Percentiles rank a stretch among this genome's conserved stretches.
Conservation (phyloP, 1,284 basidiomycete species). For the Cutaneotrichosporon sp. region DNA sequence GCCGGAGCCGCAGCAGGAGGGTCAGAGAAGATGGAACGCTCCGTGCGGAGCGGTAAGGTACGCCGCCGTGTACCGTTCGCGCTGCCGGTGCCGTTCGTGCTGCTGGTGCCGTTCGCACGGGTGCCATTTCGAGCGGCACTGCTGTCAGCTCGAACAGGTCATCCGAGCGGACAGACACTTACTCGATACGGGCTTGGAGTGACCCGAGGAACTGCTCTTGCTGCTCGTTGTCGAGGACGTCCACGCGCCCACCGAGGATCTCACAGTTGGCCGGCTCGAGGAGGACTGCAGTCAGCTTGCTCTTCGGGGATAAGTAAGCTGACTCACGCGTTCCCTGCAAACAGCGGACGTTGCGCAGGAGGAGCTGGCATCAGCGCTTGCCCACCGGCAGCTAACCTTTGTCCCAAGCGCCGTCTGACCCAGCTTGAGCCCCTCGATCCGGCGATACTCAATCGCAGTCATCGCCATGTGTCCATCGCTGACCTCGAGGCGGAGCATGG, state of each 20-base stretch:
- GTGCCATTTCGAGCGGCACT: slow-evolving; percentile 17
- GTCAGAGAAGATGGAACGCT: neutral
- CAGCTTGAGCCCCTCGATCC: slow-evolving; percentile 30
- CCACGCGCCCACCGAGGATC: slow-evolving; percentile 35
- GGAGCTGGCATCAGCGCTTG: slow-evolving; percentile 25
- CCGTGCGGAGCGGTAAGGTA: neutral
- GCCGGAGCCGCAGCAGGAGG: neutral
- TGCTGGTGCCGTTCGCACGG: neutral
- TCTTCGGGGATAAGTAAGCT: no score
- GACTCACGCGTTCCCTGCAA: slow-evolving; percentile 25
- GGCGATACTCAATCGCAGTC: slow-evolving; percentile 43
- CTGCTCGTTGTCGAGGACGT: slow-evolving; percentile 37
- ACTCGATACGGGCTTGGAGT: slow-evolving; percentile 25
- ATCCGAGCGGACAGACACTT: neutral
- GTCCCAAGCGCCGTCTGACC: slow-evolving; percentile 44
- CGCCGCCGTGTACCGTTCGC: neutral
- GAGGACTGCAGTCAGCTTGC: slow-evolving; percentile 25
- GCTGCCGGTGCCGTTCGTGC: no score
- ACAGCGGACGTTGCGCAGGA: slow-evolving; percentile 35
- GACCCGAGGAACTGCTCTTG: slow-evolving; percentile 28
- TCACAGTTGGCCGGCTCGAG: slow-evolving; percentile 36
- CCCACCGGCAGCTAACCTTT: slow-evolving; percentile 28
- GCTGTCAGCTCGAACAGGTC: slow-evolving; percentile 14
- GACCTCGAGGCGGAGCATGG: slow-evolving; percentile 42
- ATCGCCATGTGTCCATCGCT: slow-evolving; percentile 39